Evolutionary conservation across 2,329 filamentous ascomycete species (phyloP).

Genomic region (Xylariales sp.): DNA sequence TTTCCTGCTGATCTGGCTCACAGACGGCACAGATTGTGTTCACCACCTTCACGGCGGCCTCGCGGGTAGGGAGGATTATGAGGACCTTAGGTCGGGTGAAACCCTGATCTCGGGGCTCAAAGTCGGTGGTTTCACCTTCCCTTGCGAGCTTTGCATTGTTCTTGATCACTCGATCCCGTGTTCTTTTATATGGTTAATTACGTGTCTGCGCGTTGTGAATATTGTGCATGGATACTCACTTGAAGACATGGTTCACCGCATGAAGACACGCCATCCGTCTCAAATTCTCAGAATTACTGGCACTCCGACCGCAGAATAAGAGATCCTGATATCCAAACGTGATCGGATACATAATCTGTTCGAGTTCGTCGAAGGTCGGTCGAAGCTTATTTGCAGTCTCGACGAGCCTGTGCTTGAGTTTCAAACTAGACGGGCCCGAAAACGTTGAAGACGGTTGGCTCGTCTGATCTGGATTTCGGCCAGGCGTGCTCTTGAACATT

Average conservation of each 20-base stretch:
- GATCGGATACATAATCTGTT: constrained; percentile 74
- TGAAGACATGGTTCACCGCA: constrained; percentile 90
- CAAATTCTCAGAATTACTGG: constrained; percentile 74
- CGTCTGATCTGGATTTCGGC: constrained; percentile 51
- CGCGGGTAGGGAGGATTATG: constrained; percentile 87
- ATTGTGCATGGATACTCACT: constrained; percentile 61
- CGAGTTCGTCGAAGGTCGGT: constrained; percentile 68
- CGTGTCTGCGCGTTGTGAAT: neutral
- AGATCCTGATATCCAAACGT: constrained; percentile 88
- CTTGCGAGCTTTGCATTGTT: constrained; percentile 85
- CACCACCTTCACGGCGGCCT: constrained; percentile 83
- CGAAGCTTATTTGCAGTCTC: constrained; percentile 65
- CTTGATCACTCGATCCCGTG: constrained; percentile 89
- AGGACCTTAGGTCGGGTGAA: constrained; percentile 95
- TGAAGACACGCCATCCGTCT: constrained; percentile 83
- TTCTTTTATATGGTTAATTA: constrained; percentile 58
- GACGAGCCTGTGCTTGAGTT: constrained; percentile 77
- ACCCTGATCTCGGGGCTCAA: constrained; percentile 89
- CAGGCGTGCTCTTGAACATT: constrained; percentile 60
- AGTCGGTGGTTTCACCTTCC: constrained; percentile 70
- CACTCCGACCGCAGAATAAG: constrained; percentile 77
- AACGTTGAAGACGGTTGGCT: constrained; percentile 52
- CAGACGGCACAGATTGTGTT: constrained; percentile 81
- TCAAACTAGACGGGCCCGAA: constrained; percentile 59
- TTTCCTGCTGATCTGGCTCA: constrained; percentile 91